Conservation (phyloP, 257 asterid genomes). For the Knoxia roxburghii region DNA sequence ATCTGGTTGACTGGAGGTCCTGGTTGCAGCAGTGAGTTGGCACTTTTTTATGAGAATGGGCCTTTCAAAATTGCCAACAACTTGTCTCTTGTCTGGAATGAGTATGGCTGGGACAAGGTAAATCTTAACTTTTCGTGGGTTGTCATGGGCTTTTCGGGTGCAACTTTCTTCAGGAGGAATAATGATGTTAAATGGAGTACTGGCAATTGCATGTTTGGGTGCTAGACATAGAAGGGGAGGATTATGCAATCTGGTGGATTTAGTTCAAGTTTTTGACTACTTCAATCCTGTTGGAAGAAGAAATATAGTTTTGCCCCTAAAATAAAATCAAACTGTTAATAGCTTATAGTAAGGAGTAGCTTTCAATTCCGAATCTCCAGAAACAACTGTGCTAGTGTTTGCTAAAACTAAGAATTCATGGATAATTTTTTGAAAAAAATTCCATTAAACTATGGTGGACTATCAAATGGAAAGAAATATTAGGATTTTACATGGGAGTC, state of each 20-base stretch:
- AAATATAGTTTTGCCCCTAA: background rate
- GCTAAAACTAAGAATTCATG: background rate
- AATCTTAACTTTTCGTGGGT: background rate
- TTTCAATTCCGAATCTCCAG: background rate
- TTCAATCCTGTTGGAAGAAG: background rate
- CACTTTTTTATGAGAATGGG: constrained; percentile 93
- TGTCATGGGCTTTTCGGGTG: background rate
- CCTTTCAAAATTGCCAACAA: constrained; percentile 69
- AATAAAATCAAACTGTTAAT: background rate
- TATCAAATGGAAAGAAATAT: background rate
- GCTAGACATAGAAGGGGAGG: background rate
- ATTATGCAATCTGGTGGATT: background rate
- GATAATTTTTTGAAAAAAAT: too few relatives aligned
- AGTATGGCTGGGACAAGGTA: constrained; percentile 70
- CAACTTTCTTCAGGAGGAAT: background rate
- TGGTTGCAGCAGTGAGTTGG: constrained; percentile 97
- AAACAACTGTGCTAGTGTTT: background rate
- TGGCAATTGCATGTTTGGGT: background rate
- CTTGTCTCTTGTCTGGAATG: constrained; percentile 69
- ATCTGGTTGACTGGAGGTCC: constrained; percentile 99
- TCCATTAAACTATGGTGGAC: background rate
- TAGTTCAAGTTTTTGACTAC: background rate
- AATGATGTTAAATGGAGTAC: background rate
- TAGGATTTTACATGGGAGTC: background rate
- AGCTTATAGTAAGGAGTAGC: background rate